These are phyloP conservation scores for Aspergillus hiratsukae DNA, from an alignment of 2,329 filamentous ascomycete genomes.

Conservation along the genomic window DNA sequence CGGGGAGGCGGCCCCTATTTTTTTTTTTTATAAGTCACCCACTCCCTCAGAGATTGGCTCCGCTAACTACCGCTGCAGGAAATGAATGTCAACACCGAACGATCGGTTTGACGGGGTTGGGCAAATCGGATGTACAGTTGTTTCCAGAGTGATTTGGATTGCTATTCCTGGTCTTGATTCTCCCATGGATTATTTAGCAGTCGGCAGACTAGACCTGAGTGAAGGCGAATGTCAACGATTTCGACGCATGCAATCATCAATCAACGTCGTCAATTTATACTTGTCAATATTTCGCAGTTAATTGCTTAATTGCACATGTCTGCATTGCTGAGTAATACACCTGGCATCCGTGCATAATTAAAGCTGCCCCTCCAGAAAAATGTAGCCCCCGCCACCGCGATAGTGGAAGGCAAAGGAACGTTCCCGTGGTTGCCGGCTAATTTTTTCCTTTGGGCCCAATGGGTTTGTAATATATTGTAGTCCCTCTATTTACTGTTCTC, in stretches of 20 bases:
- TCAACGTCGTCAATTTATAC: no score
- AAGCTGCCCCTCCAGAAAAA: slow-evolving; percentile 22
- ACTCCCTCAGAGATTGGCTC: slow-evolving; percentile 3
- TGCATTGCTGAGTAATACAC: slow-evolving; percentile 16
- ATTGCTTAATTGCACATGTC: slow-evolving; percentile 14
- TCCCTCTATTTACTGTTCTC: background rate
- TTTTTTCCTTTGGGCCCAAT: slow-evolving; percentile 12
- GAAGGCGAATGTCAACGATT: background rate
- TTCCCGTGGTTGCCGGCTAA: slow-evolving; percentile 22
- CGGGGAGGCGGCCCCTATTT: slow-evolving; percentile 28
- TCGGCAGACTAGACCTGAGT: background rate
- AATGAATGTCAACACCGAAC: background rate
- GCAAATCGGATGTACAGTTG: background rate
- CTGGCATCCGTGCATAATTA: slow-evolving; percentile 6
- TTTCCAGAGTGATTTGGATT: background rate
- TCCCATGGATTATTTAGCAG: background rate
- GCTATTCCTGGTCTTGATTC: background rate
- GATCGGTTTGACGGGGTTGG: background rate
- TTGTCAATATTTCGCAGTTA: background rate
- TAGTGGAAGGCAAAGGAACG: slow-evolving; percentile 26
- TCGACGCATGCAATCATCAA: background rate
- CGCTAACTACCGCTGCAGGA: slow-evolving; percentile 27
- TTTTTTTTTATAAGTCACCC: slow-evolving; percentile 40
- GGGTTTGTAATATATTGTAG: slow-evolving; percentile 2
- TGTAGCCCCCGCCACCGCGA: slow-evolving; percentile 20